Evolutionary conservation across 2,329 filamentous ascomycete species (phyloP).

Genomic region (Berkeleyomyces rouxiae): DNA sequence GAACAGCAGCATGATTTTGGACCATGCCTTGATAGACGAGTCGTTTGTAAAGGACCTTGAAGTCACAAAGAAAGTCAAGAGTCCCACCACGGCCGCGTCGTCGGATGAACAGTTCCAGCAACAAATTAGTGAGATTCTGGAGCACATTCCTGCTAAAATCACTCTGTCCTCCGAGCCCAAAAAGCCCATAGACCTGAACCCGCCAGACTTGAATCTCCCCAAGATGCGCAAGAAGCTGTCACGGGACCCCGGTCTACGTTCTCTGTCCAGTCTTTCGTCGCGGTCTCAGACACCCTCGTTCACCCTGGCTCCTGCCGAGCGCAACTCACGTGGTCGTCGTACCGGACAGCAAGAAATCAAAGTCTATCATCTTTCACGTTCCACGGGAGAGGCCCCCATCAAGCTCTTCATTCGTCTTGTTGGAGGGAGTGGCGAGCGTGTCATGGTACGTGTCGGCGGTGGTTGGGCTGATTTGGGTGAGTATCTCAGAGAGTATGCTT

Average conservation of each 20-base stretch:
- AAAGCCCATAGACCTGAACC: slow-evolving; percentile 35
- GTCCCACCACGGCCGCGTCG: slow-evolving; percentile 16
- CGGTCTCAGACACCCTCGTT: slow-evolving; percentile 50
- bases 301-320: slow-evolving; percentile 46
- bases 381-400: slow-evolving; percentile 71
- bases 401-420: slow-evolving; percentile 90
- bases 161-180: slow-evolving; percentile 41
- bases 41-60: slow-evolving; percentile 33
- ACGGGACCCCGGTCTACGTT: slow-evolving; percentile 30
- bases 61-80: slow-evolving; percentile 20
- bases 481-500: slow-evolving; percentile 83
- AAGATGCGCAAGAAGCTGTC: slow-evolving; percentile 26
- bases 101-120: slow-evolving; percentile 54
- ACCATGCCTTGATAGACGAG: not conserved
- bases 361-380: slow-evolving; percentile 77
- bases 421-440: slow-evolving; percentile 73
- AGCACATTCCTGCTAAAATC: slow-evolving; percentile 64
- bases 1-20: slow-evolving; percentile 19
- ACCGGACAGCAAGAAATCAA: slow-evolving; percentile 54
- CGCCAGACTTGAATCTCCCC: slow-evolving; percentile 38
- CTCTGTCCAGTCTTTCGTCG: slow-evolving; percentile 34
- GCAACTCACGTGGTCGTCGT: slow-evolving; percentile 31
- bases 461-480: slow-evolving; percentile 97
- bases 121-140: slow-evolving; percentile 65
- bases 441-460: slow-evolving; percentile 95